Evolutionary conservation across 176 grass and related monocot genomes (phyloP), one percentile per base, ranked within the genome.

Genomic region (Triticum monococcum): DNA sequence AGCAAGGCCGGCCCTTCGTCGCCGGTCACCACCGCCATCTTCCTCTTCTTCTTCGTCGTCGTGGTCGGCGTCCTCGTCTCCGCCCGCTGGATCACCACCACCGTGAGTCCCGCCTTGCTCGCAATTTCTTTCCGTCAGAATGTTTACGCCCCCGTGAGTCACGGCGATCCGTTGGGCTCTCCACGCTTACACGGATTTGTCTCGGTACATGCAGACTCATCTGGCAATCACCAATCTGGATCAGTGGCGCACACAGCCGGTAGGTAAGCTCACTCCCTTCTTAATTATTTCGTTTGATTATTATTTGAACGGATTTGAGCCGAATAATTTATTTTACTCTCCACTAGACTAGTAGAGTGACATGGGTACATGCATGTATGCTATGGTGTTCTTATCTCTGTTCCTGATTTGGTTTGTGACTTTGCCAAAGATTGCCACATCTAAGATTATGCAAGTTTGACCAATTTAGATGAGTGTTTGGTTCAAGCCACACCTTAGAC

Each of bases 11-110:
- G 43, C 5, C 22, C 77, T 12, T 82, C 81, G 24, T 88, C 89
- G 63, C 77, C 86, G 77, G 77, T 88, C 1, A 88, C 85, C 3
- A 88, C 85, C 77, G 89, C 86, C 81, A 64, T 88, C 77, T 91
- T 88, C 81, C 89, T 91, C 70, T 88, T 91, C 76, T 84, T 91
- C 89, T 85, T 88, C 40, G 70, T 91, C n/a, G 85, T 91, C 48
- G 77, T 88, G 12, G 68, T 91, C 68, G 89, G 89, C n/a, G 89
- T 88, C 48, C 85, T 91, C 81, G 77, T 91, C 20, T 91, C 77
- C 36, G 89, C 81, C 7, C 85, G 89, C 4, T 91, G 89, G 89
- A 91, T 91, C 81, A 88, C 69, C 81, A 88, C 89, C 28, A 91
- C 89, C 0, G 89, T 91, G 69, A 91, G 89, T 78, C 65, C 50